Base-by-base conservation (phyloP, 2,329 filamentous ascomycete species). In the Aspergillus sp. region DNA sequence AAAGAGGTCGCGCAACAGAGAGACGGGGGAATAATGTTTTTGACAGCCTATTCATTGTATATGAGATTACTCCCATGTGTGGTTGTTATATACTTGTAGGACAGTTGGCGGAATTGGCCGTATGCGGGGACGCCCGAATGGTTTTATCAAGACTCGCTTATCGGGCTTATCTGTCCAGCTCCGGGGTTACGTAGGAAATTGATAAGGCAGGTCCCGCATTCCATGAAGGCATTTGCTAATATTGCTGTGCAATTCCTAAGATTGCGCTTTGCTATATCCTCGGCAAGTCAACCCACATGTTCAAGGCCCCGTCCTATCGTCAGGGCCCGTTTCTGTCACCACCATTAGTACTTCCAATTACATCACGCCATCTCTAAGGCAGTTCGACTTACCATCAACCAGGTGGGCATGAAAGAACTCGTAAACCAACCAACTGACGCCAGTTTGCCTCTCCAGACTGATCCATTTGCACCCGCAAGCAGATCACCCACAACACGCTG, bases 401-500 rank as follows among this genome's bases (percentile, higher is more conserved):
- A 60, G 0, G 30, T 44, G 3, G 58, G 60, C 26, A 58, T 9
- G 26, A 55, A 55, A 0, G 51, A 43, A 1, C 30, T 16, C 10
- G 53, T 9, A 24, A 53, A 54, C 45, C 53, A 51, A 8, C 22
- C 47, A 17, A 58, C 32, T 1, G 51, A 53, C 2, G 59, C 50
- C 36, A 57, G 45, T 40, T 50, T 60, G 4, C 62, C 63, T 40
- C 52, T 56, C 57, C 57, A 65, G 7, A 55, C 50, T 30, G 54
- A 24, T 2, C 62, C 63, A 22, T 17, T 60, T 5, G 44, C 32
- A 7, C 63, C 61, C 13, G 53, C 54, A 14, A 65, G 55, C 14
- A 66, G 52, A 51, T 65, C 63, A 22, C 52, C 47, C 13, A 60
- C 64, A 6, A 67, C 58, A 2, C 42, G 51, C 20, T 44, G 42